A percentile compares a stretch with the other conserved stretches of the same genome.
Evolutionary conservation across 805 yeast species (phyloP).

Genomic region (Wickerhamomyces tratensis): DNA sequence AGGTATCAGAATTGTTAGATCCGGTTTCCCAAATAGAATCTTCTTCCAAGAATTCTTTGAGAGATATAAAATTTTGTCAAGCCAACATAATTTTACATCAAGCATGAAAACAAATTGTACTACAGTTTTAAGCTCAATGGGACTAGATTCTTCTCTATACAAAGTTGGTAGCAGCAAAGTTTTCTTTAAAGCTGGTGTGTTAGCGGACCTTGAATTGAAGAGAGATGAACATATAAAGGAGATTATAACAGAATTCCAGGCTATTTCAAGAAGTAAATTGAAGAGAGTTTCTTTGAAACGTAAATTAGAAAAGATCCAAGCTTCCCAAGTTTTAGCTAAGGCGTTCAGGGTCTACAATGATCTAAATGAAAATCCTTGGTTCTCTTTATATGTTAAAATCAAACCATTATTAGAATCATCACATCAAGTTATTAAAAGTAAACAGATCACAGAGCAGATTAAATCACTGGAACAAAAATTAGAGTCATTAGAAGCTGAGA

Average conservation of each 20-base stretch:
- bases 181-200: slow-evolving; percentile 92
- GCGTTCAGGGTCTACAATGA: slow-evolving; percentile 46
- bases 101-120: slow-evolving; percentile 63
- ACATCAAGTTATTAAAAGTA: slow-evolving; percentile 47
- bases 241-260: slow-evolving; percentile 52
- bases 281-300: slow-evolving; percentile 38
- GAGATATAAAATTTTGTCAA: slow-evolving; percentile 64
- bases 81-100: slow-evolving; percentile 29
- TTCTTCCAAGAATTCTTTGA: slow-evolving; percentile 70
- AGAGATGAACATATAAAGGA: slow-evolving; percentile 56
- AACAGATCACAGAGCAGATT: slow-evolving; percentile 47
- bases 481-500: slow-evolving; percentile 23
- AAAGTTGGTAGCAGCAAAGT: slow-evolving; percentile 91
- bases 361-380: slow-evolving; percentile 64
- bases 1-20: slow-evolving; percentile 94
- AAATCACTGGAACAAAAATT: slow-evolving; percentile 38
- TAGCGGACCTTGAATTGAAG: slow-evolving; percentile 76
- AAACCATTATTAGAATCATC: slow-evolving; percentile 69
- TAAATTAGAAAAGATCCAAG: slow-evolving; percentile 51
- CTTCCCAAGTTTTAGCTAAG: slow-evolving; percentile 57
- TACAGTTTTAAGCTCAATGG: slow-evolving; percentile 50
- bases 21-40: slow-evolving; percentile 93
- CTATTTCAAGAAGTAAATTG: slow-evolving; percentile 53
- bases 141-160: slow-evolving; percentile 66
- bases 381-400: slow-evolving; percentile 54